phyloP scores from a whole-genome alignment of 148 eudicot genomes.

The Rhododendron henanense region DNA sequence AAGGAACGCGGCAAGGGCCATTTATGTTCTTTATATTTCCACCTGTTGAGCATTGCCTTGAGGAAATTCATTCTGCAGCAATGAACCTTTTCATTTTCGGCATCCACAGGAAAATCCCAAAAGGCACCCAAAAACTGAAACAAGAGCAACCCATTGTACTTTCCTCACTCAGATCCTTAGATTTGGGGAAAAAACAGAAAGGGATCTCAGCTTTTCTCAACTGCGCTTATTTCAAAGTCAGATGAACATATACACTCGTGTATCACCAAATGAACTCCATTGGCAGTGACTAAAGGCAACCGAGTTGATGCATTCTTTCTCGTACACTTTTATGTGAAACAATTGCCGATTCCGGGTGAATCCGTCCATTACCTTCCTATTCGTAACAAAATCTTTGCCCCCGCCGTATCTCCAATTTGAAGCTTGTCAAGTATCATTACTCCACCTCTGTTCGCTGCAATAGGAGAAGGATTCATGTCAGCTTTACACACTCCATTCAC shows the following conservation, averaged over 20 bases:
- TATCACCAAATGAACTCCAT: background rate
- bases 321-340: background rate
- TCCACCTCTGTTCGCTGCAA: slow-evolving; percentile 18
- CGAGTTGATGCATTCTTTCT: background rate
- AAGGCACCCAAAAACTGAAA: background rate
- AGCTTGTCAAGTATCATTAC: background rate
- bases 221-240: background rate
- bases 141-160: background rate
- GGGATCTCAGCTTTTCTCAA: background rate
- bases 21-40: background rate
- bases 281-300: background rate
- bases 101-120: background rate
- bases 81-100: background rate
- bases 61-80: background rate
- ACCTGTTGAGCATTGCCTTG: background rate
- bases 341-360: background rate
- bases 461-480: slow-evolving; percentile 4
- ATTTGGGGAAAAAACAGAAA: background rate
- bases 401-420: background rate
- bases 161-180: background rate
- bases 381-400: background rate
- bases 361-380: background rate
- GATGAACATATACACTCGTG: background rate
- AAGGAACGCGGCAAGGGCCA: background rate
- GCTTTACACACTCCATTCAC: background rate